A percentile compares a stretch with the other conserved stretches of the same genome.
These are phyloP conservation scores for Sarocladiaceae sp. DNA, from an alignment of 2,329 filamentous ascomycete genomes.

Conservation along the genomic window DNA sequence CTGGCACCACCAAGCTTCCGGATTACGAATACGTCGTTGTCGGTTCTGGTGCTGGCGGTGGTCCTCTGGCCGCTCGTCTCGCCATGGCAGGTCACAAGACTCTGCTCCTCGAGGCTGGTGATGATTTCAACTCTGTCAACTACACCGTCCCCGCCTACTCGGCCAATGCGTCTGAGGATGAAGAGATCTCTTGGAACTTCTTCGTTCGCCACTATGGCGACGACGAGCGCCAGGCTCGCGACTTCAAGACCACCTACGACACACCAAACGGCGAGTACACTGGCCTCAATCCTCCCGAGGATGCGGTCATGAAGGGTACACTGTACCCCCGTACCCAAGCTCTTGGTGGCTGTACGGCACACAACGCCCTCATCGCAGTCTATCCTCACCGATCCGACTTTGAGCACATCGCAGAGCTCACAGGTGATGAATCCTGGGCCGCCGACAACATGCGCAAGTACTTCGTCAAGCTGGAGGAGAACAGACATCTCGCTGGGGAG, in stretches of 20 bases:
- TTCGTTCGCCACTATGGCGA: slow-evolving; percentile 60
- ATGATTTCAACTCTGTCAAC: slow-evolving; percentile 45
- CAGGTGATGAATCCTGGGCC: slow-evolving; percentile 37
- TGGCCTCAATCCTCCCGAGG: slow-evolving; percentile 47
- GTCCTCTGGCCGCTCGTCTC: slow-evolving; percentile 53
- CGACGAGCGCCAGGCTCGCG: slow-evolving; percentile 44
- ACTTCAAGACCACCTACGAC: slow-evolving; percentile 56
- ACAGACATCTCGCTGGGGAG: slow-evolving; percentile 30
- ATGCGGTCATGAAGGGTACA: slow-evolving; percentile 47
- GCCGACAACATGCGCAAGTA: slow-evolving; percentile 34
- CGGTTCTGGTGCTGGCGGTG: slow-evolving; percentile 56
- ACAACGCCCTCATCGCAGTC: slow-evolving; percentile 50
- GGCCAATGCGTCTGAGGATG: slow-evolving; percentile 50
- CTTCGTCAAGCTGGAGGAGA: slow-evolving; percentile 36
- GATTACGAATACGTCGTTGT: slow-evolving; percentile 61
- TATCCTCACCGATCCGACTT: slow-evolving; percentile 41
- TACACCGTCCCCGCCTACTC: slow-evolving; percentile 52
- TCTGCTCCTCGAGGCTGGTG: slow-evolving; percentile 57
- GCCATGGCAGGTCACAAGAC: slow-evolving; percentile 56
- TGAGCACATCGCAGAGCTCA: slow-evolving; percentile 32
- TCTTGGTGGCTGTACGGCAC: slow-evolving; percentile 53
- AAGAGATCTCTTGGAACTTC: slow-evolving; percentile 56
- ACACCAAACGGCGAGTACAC: slow-evolving; percentile 49
- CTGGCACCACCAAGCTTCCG: slow-evolving; percentile 17
- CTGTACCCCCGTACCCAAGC: slow-evolving; percentile 55